Conservation (phyloP, 1,284 basidiomycete genomes). For the Clitocybe nebularis region DNA sequence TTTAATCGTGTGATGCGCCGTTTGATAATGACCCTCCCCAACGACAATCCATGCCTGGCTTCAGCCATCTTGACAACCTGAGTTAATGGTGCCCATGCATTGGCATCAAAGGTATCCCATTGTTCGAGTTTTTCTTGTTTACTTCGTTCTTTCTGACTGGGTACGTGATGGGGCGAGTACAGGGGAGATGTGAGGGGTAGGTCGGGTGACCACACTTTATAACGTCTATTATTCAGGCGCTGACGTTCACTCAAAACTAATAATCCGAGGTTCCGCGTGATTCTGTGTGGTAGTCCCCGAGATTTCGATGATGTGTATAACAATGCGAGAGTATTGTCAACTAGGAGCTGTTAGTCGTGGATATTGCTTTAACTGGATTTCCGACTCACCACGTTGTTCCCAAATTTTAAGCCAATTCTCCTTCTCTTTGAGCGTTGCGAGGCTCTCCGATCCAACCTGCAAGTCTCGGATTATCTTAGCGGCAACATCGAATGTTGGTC, state of each 20-base stretch:
- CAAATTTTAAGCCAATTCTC: conserved; percentile 46
- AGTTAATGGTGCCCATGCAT: conserved; percentile 35
- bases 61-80: conserved; percentile 52
- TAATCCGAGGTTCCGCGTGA: conserved; percentile 48
- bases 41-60: conserved; percentile 35
- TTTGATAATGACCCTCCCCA: conserved; percentile 31
- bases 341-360: conserved; percentile 26
- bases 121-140: conserved; percentile 9
- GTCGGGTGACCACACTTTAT: conserved; percentile 44
- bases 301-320: conserved; percentile 51
- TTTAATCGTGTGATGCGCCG: conserved; percentile 1
- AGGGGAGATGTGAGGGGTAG: conserved; percentile 21
- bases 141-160: conserved; percentile 13
- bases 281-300: conserved; percentile 56
- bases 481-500: conserved; percentile 54
- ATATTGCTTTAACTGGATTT: not conserved
- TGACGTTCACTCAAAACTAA: conserved; percentile 32
- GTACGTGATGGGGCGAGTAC: conserved; percentile 21
- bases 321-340: conserved; percentile 54
- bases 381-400: conserved; percentile 40
- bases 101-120: conserved; percentile 23
- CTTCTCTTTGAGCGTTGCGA: conserved; percentile 26
- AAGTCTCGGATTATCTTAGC: conserved; percentile 39
- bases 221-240: conserved; percentile 23
- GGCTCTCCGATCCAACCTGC: conserved; percentile 25